Evolutionary conservation across 2,329 filamentous ascomycete genomes (phyloP), one percentile per base, ranked within the genome.

Genomic region (Penicillium sumatraense): DNA sequence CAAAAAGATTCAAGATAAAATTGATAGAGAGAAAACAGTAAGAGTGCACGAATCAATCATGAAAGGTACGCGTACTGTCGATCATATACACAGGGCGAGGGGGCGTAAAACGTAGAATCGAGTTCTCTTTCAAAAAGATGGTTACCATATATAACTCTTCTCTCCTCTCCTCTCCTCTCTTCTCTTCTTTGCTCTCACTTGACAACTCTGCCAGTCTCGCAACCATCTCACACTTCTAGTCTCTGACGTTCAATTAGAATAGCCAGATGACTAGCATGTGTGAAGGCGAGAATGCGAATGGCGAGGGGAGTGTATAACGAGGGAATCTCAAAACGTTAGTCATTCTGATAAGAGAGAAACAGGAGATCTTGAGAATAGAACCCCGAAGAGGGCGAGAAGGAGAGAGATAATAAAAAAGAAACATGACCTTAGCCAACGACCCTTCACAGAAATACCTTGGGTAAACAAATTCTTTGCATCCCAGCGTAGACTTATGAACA

Each of bases 401-500:
- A n/a, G n/a, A n/a, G n/a, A n/a, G n/a, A n/a, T n/a, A n/a, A n/a
- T n/a, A n/a, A n/a, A n/a, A n/a, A n/a, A n/a, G n/a, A n/a, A n/a
- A n/a, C n/a, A n/a, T n/a, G n/a, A 27, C 23, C 24, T 29, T 23
- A n/a, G 18, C 24, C 23, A 26, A n/a, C 11, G 23, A 27, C 23
- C 23, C 23, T 23, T 44, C 23, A n/a, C 23, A 23, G 40, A 27
- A 24, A 44, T 44, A 44, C 38, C n/a, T 31, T 13, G 41, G 41
- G 41, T 16, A 16, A 44, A 27, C 47, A 45, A 41, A 51, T 47
- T 38, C 36, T 49, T 54, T 60, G n/a, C 57, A 49, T 61, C 49
- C 59, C 54, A 55, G 54, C 54, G 33, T 51, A 42, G 49, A 48
- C 51, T 46, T 60, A 59, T 57, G 58, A 59, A 65, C 51, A 59